Evolutionary conservation across 345 rosid species (phyloP).

Genomic region (Eucalyptus shirleyi): DNA sequence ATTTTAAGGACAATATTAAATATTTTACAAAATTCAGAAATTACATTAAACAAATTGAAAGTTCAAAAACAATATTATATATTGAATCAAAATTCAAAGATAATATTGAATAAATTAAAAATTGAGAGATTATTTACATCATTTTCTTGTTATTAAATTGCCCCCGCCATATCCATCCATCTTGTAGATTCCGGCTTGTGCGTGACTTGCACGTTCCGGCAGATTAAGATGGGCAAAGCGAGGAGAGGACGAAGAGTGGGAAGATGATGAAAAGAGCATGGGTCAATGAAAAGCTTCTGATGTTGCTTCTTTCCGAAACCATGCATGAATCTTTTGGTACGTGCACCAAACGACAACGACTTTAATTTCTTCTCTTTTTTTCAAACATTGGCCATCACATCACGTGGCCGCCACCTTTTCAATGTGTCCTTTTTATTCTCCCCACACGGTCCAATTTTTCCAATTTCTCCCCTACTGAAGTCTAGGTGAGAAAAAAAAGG

Average conservation of each 20-base stretch:
- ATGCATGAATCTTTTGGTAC: neutral
- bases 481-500: neutral
- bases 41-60: neutral
- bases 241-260: neutral
- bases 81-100: neutral
- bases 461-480: neutral
- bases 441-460: neutral
- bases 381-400: neutral
- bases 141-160: neutral
- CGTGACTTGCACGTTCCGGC: neutral
- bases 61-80: accelerated
- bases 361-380: neutral
- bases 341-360: neutral
- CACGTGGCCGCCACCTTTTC: neutral
- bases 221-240: neutral
- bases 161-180: neutral
- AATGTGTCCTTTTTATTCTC: neutral
- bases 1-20: accelerated
- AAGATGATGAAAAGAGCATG: neutral
- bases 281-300: neutral
- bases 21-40: neutral
- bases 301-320: neutral
- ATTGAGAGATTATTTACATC: too few species aligned
- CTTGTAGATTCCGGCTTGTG: neutral
- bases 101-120: neutral